Evolutionary conservation across 805 yeast genomes (phyloP).

Genomic region (Zygosaccharomyces rouxii): DNA sequence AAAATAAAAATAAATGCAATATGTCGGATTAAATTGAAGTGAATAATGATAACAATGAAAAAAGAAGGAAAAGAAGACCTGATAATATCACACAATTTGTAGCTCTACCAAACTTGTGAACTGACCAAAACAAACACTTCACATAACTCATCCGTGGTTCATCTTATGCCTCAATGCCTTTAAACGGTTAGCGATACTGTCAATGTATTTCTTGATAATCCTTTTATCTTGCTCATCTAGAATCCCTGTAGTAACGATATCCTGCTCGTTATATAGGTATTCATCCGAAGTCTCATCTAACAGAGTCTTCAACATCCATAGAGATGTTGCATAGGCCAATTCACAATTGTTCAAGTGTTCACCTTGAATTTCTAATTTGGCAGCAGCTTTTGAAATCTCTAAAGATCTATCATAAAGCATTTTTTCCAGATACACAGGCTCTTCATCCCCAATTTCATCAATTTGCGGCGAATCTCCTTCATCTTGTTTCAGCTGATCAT

Average conservation of each 20-base stretch:
- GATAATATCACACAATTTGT: not conserved
- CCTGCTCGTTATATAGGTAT: conserved; percentile 17
- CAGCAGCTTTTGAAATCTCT: conserved; percentile 89
- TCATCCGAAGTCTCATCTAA: conserved; percentile 46
- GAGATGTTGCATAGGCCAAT: conserved; percentile 80
- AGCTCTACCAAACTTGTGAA: not conserved
- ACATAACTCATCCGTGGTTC: conserved; percentile 8
- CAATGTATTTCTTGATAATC: conserved; percentile 75
- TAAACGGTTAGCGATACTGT: conserved; percentile 76
- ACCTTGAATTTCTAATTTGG: conserved; percentile 76
- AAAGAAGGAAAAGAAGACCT: not conserved
- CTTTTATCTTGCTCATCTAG: conserved; percentile 69
- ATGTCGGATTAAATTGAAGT: not conserved
- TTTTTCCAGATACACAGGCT: conserved; percentile 64
- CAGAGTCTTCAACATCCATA: conserved; percentile 93
- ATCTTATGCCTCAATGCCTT: conserved; percentile 64
- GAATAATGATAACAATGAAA: not conserved
- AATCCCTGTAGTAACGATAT: conserved; percentile 37
- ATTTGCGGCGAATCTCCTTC: conserved; percentile 6
- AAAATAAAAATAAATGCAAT: conserved; percentile 3
- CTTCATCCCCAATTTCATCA: conserved; percentile 15
- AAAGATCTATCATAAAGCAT: conserved; percentile 88
- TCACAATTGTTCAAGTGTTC: conserved; percentile 64
- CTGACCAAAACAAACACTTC: not conserved
- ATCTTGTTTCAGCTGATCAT: not conserved